Percentiles rank a stretch among this genome's conserved stretches.
These are phyloP conservation scores for Aureobasidium mangrovei DNA, from an alignment of 2,329 filamentous ascomycete genomes.

Conservation along the genomic window DNA sequence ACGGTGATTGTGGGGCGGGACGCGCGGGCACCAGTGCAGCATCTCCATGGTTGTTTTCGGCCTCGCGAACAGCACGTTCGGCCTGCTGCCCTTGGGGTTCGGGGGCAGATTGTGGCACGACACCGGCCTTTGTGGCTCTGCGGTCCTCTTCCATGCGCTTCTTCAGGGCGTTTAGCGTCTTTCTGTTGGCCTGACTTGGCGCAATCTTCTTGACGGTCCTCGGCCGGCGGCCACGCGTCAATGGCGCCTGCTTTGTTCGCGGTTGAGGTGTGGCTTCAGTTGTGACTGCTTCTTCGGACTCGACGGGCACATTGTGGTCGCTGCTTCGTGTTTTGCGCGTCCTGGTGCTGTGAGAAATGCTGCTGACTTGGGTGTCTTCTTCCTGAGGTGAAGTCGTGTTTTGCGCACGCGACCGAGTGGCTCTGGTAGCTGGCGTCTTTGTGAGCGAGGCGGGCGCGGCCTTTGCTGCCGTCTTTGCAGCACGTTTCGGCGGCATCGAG, in stretches of 20 bases:
- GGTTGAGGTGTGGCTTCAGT: slow-evolving; percentile 11
- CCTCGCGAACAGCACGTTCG: neutral
- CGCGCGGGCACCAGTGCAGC: slow-evolving; percentile 14
- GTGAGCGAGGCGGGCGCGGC: neutral
- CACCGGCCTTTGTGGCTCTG: slow-evolving; percentile 16
- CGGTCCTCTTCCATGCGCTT: slow-evolving; percentile 25
- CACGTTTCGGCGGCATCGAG: slow-evolving; percentile 17
- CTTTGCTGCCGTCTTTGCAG: slow-evolving; percentile 15
- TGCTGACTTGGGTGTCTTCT: slow-evolving; percentile 18
- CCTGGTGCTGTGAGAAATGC: slow-evolving; percentile 21
- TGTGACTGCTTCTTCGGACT: slow-evolving; percentile 3
- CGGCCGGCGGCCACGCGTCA: slow-evolving; percentile 18
- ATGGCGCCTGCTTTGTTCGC: slow-evolving; percentile 10
- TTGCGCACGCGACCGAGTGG: slow-evolving; percentile 19
- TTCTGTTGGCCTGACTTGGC: slow-evolving; percentile 21
- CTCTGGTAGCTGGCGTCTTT: slow-evolving; percentile 13
- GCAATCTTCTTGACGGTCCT: slow-evolving; percentile 22
- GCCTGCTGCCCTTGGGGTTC: neutral
- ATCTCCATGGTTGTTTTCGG: slow-evolving; percentile 4
- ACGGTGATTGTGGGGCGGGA: slow-evolving; percentile 19
- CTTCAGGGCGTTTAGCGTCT: slow-evolving; percentile 26
- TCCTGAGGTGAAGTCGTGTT: slow-evolving; percentile 23
- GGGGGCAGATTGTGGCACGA: slow-evolving; percentile 3
- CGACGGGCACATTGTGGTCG: neutral
- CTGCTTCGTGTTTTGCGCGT: slow-evolving; percentile 20